Base-by-base conservation (phyloP, 1,284 basidiomycete species). In the Melampsora larici-populina region DNA sequence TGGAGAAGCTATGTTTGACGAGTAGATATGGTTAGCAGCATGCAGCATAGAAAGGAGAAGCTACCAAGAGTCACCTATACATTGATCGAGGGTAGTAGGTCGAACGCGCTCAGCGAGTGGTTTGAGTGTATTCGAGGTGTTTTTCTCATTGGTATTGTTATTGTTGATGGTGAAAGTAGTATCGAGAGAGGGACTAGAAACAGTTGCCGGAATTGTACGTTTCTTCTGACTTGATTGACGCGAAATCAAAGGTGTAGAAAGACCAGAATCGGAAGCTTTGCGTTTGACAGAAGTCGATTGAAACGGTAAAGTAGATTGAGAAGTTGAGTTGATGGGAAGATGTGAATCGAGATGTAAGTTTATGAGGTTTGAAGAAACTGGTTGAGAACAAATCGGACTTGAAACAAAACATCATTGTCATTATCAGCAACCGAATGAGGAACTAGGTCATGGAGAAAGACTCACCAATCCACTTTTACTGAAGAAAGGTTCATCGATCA, bases 1-100 rank as follows among this genome's bases (percentile, higher is more conserved):
- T 81, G 92, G 91, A 11, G 91, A 91, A 63, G 91, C 85, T 80
- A 90, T 90, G 8, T 91, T 88, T 0, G 86, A 5, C 2, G 24
- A 29, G 26, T 51, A 64, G 29, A 5, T 33, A 11, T 3, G 6
- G 43, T 8, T 48, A 65, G 43, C 49, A 15, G 7, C 21, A 62
- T n/a, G 24, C 15, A 33, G 18, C 11, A 65, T 2, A 65, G 58
- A 21, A 60, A 13, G 26, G 13, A 60, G n/a, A 60, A 60, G 18
- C 24, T 60, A 60, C 24, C 18, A n/a, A 13, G 17, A 49, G 4
- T 68, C 8, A 68, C 66, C 73, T 68, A 67, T 31, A 63, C 65
- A 76, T 40, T 76, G 48, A 13, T 76, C 66, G 51, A 76, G 26
- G 46, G 49, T 36, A 31, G 65, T 58, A 13, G 73, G 73, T 69